Base-by-base conservation (phyloP, 1,284 basidiomycete species). In the Volvariella volvacea region DNA sequence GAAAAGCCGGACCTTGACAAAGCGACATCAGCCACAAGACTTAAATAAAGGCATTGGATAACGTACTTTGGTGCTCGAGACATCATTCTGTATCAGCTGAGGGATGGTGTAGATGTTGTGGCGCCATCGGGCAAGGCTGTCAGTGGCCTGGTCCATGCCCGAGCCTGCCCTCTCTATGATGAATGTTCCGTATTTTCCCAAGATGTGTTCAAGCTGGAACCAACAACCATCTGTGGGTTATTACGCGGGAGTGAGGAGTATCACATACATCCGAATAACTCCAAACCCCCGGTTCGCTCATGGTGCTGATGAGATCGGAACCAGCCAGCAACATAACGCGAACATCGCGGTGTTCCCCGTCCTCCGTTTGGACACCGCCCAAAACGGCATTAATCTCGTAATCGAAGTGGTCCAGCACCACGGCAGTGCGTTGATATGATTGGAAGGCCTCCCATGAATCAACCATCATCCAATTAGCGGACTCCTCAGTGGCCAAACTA, bases 281-380 rank as follows among this genome's bases (percentile, higher is more conserved):
- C 96, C 96, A 99, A 17, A 99, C 93, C 12, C 96, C 96, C n/a
- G 92, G 92, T 66, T 98, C 92, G 53, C 90, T 92, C 86, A 99
- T 98, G 42, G 92, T 96, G 61, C 92, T 86, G 61, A 99, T 99
- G 55, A 99, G 73, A 65, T 99, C 95, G 19, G 91, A 94, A 30
- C 95, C 96, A 2, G 96, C 96, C 43, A 99, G 79, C 21, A 99
- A 80, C 88, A 99, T 94, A 53, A 98, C 78, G 36, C 74, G 77
- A 47, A 85, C 81, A 51, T 71, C 67, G 34, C 80, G 73, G 46
- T 70, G 76, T 60, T 83, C 75, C 34, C 82, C 84, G 51, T 80
- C 76, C 48, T 69, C 68, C 2, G 83, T 82, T 31, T 69, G 65
- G 39, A 86, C 78, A 40, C 90, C 89, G 19, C 87, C 84, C 16